Base-by-base conservation (phyloP, 192 early-diverging fungal species). In the Coemansia sp. region DNA sequence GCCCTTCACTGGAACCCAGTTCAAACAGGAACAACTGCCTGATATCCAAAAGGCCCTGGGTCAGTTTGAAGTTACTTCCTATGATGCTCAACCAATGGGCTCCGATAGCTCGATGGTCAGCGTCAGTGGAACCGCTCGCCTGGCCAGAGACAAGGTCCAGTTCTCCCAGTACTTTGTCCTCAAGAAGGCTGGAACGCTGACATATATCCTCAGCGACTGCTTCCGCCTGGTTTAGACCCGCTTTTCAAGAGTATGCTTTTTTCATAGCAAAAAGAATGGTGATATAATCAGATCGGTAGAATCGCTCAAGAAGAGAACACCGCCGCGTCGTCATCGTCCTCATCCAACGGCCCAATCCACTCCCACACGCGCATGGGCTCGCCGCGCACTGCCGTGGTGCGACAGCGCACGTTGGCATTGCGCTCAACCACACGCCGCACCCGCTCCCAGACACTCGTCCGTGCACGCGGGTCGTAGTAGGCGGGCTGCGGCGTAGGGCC, bases 281-380 rank as follows among this genome's bases (percentile, higher is more conserved):
- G 14, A 36, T 32, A 9, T 32, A 9, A 16, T 44, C 29, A 44
- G 11, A 44, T 27, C 11, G n/a, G n/a, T n/a, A n/a, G n/a, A n/a
- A n/a, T n/a, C 41, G 41, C 41, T 44, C 26, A 18, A 27, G 41
- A 3, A 27, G 29, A 7, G 41, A 13, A 30, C 35, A 49, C 12
- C 5, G 42, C 38, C 28, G 29, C 46, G 18, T 38, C 57, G 2
- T 51, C 52, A 8, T 59, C 65, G 10, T 54, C 57, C 7, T 70
- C 55, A 9, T 66, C 69, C 34, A 73, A 38, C 5, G 71, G 63
- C 3, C 80, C 82, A 8, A 81, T 73, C 82, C 82, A 84, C 38
- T 84, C 80, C 82, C 82, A 84, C 25, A 74, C 76, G 17, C 80
- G 74, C 55, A 80, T 75, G 7, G 75, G 73, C 51, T 84, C 82